A percentile compares a stretch with the other conserved stretches of the same genome.
Conservation (phyloP, 2,329 filamentous ascomycete species). For the Pyrenochaeta sp. region DNA sequence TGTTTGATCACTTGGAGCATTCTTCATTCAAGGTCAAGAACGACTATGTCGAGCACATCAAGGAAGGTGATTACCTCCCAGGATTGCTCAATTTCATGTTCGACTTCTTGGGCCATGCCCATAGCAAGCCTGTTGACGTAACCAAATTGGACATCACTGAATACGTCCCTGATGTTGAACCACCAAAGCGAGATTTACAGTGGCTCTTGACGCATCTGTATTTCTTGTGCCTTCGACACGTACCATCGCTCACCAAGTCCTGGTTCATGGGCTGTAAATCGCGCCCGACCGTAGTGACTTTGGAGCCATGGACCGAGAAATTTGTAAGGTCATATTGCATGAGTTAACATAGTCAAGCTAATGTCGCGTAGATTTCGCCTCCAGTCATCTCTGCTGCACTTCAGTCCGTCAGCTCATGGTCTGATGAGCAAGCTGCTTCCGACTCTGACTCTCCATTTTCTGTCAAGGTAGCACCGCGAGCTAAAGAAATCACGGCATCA, state of each 20-base stretch:
- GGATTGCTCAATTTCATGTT: conserved; percentile 81
- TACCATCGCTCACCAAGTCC: conserved; percentile 77
- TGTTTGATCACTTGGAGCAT: conserved; percentile 84
- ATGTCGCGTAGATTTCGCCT: conserved; percentile 67
- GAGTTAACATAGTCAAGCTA: too few relatives aligned
- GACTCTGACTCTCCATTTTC: conserved; percentile 59
- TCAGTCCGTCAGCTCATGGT: conserved; percentile 73
- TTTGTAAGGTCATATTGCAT: conserved; percentile 59
- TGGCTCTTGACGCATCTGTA: conserved; percentile 87
- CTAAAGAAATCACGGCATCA: conserved; percentile 79
- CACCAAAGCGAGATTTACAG: conserved; percentile 76
- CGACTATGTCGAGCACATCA: conserved; percentile 81
- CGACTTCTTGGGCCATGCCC: conserved; percentile 81
- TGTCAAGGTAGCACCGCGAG: conserved; percentile 75
- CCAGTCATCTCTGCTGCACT: conserved; percentile 71
- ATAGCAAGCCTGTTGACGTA: conserved; percentile 72
- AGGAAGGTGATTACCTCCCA: conserved; percentile 71
- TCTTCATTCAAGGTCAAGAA: conserved; percentile 83
- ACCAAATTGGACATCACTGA: conserved; percentile 74
- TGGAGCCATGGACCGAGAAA: conserved; percentile 86
- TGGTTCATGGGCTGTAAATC: conserved; percentile 88
- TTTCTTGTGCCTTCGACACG: conserved; percentile 78
- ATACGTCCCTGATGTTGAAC: conserved; percentile 67
- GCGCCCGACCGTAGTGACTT: conserved; percentile 76
- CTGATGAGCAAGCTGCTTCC: conserved; percentile 49